These are phyloP conservation scores for Zygoascus biomembranicola DNA, from an alignment of 805 yeast genomes.

Conservation along the genomic window DNA sequence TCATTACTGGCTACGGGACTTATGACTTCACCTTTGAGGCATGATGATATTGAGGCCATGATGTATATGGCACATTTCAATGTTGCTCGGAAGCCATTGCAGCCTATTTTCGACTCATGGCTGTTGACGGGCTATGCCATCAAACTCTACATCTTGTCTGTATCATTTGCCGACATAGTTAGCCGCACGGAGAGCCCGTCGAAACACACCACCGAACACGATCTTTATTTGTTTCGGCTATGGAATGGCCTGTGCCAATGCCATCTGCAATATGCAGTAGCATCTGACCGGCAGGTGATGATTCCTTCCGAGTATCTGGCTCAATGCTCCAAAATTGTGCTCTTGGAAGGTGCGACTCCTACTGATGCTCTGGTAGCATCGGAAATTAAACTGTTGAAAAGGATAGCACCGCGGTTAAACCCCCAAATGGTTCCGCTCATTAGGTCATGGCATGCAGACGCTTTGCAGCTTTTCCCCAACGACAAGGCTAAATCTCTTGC, in stretches of 20 bases:
- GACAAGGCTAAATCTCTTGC: conserved; percentile 5
- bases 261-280: conserved; percentile 44
- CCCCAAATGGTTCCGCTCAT: background rate
- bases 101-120: conserved; percentile 46
- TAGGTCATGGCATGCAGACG: conserved; percentile 1
- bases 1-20: conserved; percentile 42
- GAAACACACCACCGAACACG: conserved; percentile 20
- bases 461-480: background rate
- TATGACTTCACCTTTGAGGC: conserved; percentile 45
- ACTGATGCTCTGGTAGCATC: conserved; percentile 6
- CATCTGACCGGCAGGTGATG: conserved; percentile 40
- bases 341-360: conserved; percentile 1
- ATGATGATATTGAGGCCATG: conserved; percentile 54
- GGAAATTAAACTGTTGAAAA: conserved; percentile 7
- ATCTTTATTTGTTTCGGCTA: conserved; percentile 46
- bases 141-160: conserved; percentile 39
- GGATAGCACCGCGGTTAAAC: background rate
- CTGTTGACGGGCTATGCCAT: conserved; percentile 44
- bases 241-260: conserved; percentile 45
- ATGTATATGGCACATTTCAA: conserved; percentile 47
- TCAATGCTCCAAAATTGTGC: conserved; percentile 27
- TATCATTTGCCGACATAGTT: conserved; percentile 31
- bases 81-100: conserved; percentile 46
- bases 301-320: conserved; percentile 34
- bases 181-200: conserved; percentile 1